Evolutionary conservation across 176 grass and related monocot genomes (phyloP), one percentile per base, ranked within the genome.

Genomic region (Coix lacrymajobi): DNA sequence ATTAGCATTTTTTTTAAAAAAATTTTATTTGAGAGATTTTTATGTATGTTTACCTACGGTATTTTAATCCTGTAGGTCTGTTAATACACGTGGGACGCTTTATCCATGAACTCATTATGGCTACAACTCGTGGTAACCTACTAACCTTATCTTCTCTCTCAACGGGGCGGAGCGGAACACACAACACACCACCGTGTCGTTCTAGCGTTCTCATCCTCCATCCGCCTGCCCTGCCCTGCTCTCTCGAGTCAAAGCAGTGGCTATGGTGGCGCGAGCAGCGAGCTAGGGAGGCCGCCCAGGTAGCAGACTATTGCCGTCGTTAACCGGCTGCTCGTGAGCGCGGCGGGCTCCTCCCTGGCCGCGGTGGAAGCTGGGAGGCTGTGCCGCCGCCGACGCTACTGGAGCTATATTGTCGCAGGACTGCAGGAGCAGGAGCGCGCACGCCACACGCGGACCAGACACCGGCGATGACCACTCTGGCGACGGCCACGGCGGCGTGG

Each of bases 401-500:
- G 8, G 4, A 24, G 73, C 56, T 58, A 54, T 65, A 31, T 48
- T 20, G 24, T 30, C 69, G 31, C 8, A 70, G 51, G 67, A 32
- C 63, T 17, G 4, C n/a, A n/a, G n/a, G n/a, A n/a, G n/a, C n/a
- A n/a, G n/a, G n/a, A n/a, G 49, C 38, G 75, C 14, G 11, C n/a
- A 71, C 43, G 7, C 63, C 45, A 68, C 44, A 64, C 62, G 64
- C 24, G 45, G 24, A 26, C 15, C 20, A 29, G 63, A 29, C 8
- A 28, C 56, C 44, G 34, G 31, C 70, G 76, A 93, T 93, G 91
- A 33, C 80, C 76, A 54, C 81, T 0, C 66, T 43, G 69, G 65
- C 79, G 76, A 66, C 66, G 13, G 2, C 44, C 24, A 73, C 63
- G 29, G 76, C 81, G 56, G 78, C 73, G 28, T 99, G 96, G 96